Percentiles rank a stretch among this genome's conserved stretches.
phyloP scores from a whole-genome alignment of 2,329 filamentous ascomycete genomes.

The Fusarium lateritium region DNA sequence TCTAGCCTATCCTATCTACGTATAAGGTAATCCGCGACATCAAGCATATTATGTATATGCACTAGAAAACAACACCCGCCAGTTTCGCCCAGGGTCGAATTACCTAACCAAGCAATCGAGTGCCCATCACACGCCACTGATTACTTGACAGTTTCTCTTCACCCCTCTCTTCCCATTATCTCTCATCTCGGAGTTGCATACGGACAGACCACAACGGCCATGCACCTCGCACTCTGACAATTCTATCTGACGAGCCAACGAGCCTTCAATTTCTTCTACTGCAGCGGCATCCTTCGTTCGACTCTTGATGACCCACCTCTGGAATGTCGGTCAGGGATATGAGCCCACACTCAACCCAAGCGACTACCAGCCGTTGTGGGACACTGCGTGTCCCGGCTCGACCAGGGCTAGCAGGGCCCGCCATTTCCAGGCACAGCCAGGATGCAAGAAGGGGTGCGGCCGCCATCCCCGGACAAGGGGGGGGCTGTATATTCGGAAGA shows the following conservation, averaged over 20 bases:
- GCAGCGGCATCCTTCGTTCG: slow-evolving; percentile 52
- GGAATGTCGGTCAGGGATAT: slow-evolving; percentile 54
- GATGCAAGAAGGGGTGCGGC: slow-evolving; percentile 43
- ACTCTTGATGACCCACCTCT: slow-evolving; percentile 41
- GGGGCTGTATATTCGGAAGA: slow-evolving; percentile 31
- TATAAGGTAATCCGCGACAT: slow-evolving; percentile 15
- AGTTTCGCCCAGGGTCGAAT: slow-evolving; percentile 12
- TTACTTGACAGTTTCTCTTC: slow-evolving; percentile 19
- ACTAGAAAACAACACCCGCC: slow-evolving; percentile 36
- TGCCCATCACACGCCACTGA: slow-evolving; percentile 30
- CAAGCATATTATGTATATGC: slow-evolving; percentile 15
- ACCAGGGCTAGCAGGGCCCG: slow-evolving; percentile 41
- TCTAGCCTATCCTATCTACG: slow-evolving; percentile 3
- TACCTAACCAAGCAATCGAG: slow-evolving; percentile 11
- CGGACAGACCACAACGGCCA: slow-evolving; percentile 42
- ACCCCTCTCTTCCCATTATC: slow-evolving; percentile 36
- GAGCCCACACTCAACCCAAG: slow-evolving; percentile 39
- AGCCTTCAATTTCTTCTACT: slow-evolving; percentile 52
- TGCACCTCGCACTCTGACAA: slow-evolving; percentile 43
- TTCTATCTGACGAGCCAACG: slow-evolving; percentile 49
- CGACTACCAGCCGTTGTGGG: slow-evolving; percentile 41
- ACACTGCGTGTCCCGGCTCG: slow-evolving; percentile 36
- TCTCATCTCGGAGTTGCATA: slow-evolving; percentile 35
- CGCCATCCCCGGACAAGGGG: slow-evolving; percentile 48
- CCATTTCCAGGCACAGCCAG: slow-evolving; percentile 48